Evolutionary conservation across 2,329 filamentous ascomycete species (phyloP).

Genomic region (Colletotrichum australisinense): DNA sequence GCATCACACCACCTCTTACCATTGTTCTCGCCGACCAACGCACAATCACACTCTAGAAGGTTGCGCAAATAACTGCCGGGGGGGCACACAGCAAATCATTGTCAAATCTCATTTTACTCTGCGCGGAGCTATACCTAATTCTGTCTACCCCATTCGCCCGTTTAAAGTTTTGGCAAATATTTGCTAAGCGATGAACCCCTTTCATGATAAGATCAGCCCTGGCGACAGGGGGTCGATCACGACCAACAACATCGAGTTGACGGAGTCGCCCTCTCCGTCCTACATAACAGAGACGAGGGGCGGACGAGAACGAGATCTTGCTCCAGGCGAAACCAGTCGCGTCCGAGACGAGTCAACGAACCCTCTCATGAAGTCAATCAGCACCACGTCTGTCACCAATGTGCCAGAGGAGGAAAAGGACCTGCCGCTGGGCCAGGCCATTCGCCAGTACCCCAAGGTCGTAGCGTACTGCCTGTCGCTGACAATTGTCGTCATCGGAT

Average conservation of each 20-base stretch:
- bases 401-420: slow-evolving; percentile 22
- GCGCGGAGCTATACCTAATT: slow-evolving; percentile 7
- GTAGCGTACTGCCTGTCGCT: slow-evolving; percentile 42
- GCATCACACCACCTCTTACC: not conserved
- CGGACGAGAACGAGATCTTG: not conserved
- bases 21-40: too few species aligned
- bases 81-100: too few species aligned
- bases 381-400: not conserved
- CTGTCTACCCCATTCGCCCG: not conserved
- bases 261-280: not conserved
- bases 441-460: slow-evolving; percentile 42
- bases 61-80: too few species aligned
- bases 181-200: not conserved
- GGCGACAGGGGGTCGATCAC: not conserved
- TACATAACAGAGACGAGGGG: not conserved
- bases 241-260: slow-evolving; percentile 3
- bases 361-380: not conserved
- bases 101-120: not conserved
- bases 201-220: not conserved
- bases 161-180: not conserved
- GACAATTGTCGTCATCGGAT: slow-evolving; percentile 43
- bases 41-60: too few species aligned
- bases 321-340: not conserved
- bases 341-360: not conserved
- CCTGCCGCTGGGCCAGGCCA: slow-evolving; percentile 40